Percentiles rank a stretch among this genome's conserved stretches.
Conservation (phyloP, 2,329 filamentous ascomycete genomes). For the Teratosphaeriaceae sp. region DNA sequence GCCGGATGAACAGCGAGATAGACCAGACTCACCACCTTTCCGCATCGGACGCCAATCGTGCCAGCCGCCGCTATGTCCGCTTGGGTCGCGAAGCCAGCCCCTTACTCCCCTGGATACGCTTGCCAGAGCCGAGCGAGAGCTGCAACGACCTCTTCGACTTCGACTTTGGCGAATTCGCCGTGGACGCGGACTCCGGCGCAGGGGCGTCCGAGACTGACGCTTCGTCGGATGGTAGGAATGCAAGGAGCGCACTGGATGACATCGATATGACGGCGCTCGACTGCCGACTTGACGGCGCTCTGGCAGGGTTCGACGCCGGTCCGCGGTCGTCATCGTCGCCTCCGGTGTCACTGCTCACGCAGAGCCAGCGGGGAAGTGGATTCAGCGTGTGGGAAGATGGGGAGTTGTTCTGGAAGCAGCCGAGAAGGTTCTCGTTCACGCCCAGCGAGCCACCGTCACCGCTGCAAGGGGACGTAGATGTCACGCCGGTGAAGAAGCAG, state of each 20-base stretch:
- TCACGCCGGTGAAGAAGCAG: constrained; percentile 13
- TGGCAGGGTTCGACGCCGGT: constrained; percentile 18
- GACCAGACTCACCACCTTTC: constrained; percentile 6
- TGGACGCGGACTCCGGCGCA: constrained; percentile 7
- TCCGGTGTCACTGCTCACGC: no score
- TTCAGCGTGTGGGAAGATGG: constrained; percentile 30
- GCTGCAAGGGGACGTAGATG: background rate
- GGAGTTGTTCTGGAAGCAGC: constrained; percentile 25
- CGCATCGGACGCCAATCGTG: constrained; percentile 21
- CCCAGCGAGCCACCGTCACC: background rate
- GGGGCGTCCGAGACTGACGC: constrained; percentile 5
- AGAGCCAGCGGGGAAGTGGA: background rate
- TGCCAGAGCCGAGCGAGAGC: constrained; percentile 9
- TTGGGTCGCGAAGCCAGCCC: constrained; percentile 35
- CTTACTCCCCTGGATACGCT: constrained; percentile 23
- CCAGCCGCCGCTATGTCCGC: constrained; percentile 33
- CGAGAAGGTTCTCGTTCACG: constrained; percentile 11
- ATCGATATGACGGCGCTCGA: constrained; percentile 18
- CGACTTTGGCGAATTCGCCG: constrained; percentile 12
- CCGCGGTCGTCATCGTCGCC: constrained; percentile 1
- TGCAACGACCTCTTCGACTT: constrained; percentile 21
- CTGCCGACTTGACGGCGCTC: constrained; percentile 19
- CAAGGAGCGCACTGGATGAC: constrained; percentile 18
- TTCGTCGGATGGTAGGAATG: background rate
- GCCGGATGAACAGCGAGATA: constrained; percentile 40